These are phyloP conservation scores for Aspergillus ellipticus DNA, from an alignment of 495 filamentous ascomycete genomes.

Conservation along the genomic window DNA sequence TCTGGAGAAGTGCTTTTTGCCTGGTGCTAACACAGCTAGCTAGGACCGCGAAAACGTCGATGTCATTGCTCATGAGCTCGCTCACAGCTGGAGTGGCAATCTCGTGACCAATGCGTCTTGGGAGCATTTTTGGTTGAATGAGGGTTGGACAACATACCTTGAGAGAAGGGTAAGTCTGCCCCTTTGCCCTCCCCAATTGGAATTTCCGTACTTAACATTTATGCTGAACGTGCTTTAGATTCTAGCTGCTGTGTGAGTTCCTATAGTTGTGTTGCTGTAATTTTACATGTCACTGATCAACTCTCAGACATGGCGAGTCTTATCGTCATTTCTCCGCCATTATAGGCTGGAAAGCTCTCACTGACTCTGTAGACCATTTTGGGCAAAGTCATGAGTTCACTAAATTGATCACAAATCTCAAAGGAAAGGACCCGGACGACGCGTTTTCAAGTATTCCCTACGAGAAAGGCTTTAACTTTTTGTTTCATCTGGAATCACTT, in stretches of 20 bases:
- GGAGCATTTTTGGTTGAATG: slow-evolving; percentile 98
- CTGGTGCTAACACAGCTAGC: background rate
- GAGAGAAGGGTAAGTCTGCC: slow-evolving; percentile 62
- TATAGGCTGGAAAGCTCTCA: slow-evolving; percentile 58
- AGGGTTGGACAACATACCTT: slow-evolving; percentile 93
- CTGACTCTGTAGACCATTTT: slow-evolving; percentile 71
- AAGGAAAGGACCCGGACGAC: slow-evolving; percentile 91
- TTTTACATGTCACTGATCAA: slow-evolving; percentile 11
- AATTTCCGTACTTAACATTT: background rate
- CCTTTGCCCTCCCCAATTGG: background rate
- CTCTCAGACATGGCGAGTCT: slow-evolving; percentile 64
- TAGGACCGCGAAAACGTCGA: slow-evolving; percentile 87
- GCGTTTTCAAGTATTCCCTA: slow-evolving; percentile 83
- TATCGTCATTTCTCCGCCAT: slow-evolving; percentile 92
- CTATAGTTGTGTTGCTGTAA: background rate
- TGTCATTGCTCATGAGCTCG: slow-evolving; percentile 93
- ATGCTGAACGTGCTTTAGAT: slow-evolving; percentile 20
- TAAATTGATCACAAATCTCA: slow-evolving; percentile 78
- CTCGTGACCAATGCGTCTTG: slow-evolving; percentile 85
- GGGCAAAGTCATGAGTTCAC: slow-evolving; percentile 87
- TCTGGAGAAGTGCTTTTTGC: background rate
- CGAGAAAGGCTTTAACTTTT: slow-evolving; percentile 71
- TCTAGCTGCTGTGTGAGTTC: slow-evolving; percentile 23
- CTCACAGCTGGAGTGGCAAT: slow-evolving; percentile 92
- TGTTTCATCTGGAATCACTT: slow-evolving; percentile 80